Evolutionary conservation across 768 basidiomycete genomes (phyloP).

Genomic region (Pulveroboletus sp.): DNA sequence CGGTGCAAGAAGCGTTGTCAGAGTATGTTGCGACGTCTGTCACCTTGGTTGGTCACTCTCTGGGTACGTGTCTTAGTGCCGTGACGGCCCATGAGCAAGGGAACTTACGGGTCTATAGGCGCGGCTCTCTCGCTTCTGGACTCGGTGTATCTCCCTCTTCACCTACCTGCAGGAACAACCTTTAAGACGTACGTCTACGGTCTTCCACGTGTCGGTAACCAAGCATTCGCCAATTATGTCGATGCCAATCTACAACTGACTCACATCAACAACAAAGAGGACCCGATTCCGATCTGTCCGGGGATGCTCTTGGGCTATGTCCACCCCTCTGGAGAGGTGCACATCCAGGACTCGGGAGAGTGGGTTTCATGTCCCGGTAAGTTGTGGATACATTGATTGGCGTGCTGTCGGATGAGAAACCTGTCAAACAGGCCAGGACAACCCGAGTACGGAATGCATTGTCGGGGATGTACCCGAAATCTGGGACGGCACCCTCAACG

Average conservation of each 20-base stretch:
- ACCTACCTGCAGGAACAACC: conserved; percentile 30
- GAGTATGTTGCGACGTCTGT: conserved; percentile 35
- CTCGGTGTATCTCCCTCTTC: conserved; percentile 39
- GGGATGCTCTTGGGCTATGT: conserved; percentile 37
- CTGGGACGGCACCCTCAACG: conserved; percentile 35
- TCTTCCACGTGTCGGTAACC: conserved; percentile 49
- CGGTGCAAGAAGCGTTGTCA: conserved; percentile 42
- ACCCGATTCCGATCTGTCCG: conserved; percentile 37
- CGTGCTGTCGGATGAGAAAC: not conserved
- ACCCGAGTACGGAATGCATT: conserved; percentile 38
- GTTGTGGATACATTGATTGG: not conserved
- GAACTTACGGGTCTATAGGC: conserved; percentile 14
- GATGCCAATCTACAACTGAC: conserved; percentile 45
- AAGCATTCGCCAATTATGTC: conserved; percentile 57
- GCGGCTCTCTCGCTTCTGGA: conserved; percentile 39
- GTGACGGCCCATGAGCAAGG: not conserved
- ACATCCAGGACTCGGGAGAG: conserved; percentile 41
- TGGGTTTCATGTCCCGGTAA: conserved; percentile 58
- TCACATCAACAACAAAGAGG: conserved; percentile 53
- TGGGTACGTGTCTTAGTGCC: conserved; percentile 24
- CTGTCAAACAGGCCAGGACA: conserved; percentile 49
- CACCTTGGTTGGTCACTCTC: conserved; percentile 45
- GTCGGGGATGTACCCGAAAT: conserved; percentile 36
- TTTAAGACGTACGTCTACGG: conserved; percentile 35
- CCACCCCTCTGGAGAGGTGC: conserved; percentile 42